Evolutionary conservation across 331 rosid species (phyloP), one percentile per base, ranked within the genome.

Genomic region (Malus hybrid): DNA sequence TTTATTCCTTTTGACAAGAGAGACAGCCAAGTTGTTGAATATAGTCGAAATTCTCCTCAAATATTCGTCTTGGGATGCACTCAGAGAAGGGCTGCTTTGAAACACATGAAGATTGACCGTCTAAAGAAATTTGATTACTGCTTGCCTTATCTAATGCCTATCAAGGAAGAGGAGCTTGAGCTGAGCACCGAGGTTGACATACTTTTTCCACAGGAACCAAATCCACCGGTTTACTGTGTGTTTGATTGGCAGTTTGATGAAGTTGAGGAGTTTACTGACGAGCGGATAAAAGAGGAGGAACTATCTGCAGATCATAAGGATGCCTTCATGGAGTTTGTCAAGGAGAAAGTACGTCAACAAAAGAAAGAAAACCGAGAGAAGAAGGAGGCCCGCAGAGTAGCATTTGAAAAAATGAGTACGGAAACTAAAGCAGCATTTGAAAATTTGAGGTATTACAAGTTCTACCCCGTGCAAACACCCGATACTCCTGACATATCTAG

Each of bases 81-180:
- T 20, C 99, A 94, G 81, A 92, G 99, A 86, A 94, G 96, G 87
- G 83, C 96, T 77, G 93, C 96, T 80, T 79, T 94, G 73, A 94
- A 89, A 76, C 93, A 88, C 83, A 80, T 94, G 88, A 94, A 92
- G 89, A 69, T 90, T 80, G 99, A 94, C 74, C 91, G 99, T 61
- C 16, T 90, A 59, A 94, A 92, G 93, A 94, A 92, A 83, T 94
- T 85, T 3, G 97, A 94, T 65, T 94, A 94, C 86, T 94, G 99
- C 90, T 76, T 94, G 83, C 99, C 99, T 50, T 94, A 97, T 89
- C 80, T 86, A 93, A 83, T 75, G 82, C 97, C 96, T 3, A 88
- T 92, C 32, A 88, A 87, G 87, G 95, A 91, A 80, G 99, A 94
- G 68, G 97, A 90, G 57, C 39, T 88, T 82, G 99, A 94, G 79